Evolutionary conservation across 805 yeast genomes (phyloP).

Genomic region (Candida hispaniensis): DNA sequence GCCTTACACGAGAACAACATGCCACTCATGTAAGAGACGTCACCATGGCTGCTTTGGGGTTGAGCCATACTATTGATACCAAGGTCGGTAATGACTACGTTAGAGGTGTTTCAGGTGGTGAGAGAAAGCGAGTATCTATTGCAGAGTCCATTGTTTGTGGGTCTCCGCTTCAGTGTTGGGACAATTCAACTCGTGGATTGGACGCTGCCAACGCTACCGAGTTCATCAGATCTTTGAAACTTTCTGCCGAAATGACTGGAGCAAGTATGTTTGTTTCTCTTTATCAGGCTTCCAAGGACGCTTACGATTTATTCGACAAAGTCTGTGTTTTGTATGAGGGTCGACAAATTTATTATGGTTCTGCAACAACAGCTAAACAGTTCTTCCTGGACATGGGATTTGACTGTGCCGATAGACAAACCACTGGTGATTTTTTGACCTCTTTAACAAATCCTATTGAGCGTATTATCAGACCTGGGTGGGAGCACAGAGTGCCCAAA

Average conservation of each 20-base stretch:
- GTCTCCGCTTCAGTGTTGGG: slow-evolving; percentile 51
- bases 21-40: slow-evolving; percentile 45
- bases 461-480: slow-evolving; percentile 37
- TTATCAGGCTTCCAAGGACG: slow-evolving; percentile 58
- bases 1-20: slow-evolving; percentile 45
- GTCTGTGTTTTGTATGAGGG: slow-evolving; percentile 52
- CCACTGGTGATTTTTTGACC: slow-evolving; percentile 50
- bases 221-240: slow-evolving; percentile 48
- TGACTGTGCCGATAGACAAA: slow-evolving; percentile 45
- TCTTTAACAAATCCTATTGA: slow-evolving; percentile 45
- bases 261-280: slow-evolving; percentile 54
- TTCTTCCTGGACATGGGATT: slow-evolving; percentile 47
- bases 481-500: slow-evolving; percentile 40
- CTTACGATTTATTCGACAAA: slow-evolving; percentile 50
- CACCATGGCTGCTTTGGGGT: slow-evolving; percentile 42
- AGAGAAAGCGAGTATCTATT: slow-evolving; percentile 58
- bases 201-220: slow-evolving; percentile 64
- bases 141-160: slow-evolving; percentile 43
- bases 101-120: slow-evolving; percentile 66
- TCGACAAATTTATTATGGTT: slow-evolving; percentile 51
- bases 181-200: slow-evolving; percentile 60
- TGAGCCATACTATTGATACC: slow-evolving; percentile 45
- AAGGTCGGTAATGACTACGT: slow-evolving; percentile 58
- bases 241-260: slow-evolving; percentile 45
- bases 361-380: slow-evolving; percentile 38